These are phyloP conservation scores for Globisporangium spiculum DNA, from an alignment of 352 stramenopile genomes.

Conservation along the genomic window DNA sequence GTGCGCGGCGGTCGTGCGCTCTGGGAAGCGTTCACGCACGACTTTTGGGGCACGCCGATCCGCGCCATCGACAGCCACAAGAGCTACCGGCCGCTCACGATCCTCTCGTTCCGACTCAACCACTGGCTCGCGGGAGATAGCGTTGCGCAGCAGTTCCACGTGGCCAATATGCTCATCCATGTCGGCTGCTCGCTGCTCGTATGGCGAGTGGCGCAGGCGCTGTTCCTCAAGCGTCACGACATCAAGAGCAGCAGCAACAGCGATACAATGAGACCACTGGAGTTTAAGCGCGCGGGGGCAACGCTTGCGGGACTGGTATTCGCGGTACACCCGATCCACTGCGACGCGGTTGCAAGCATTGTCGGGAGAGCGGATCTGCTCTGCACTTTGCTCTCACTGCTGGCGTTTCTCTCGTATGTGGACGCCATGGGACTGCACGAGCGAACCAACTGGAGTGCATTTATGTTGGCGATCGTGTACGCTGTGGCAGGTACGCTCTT, in stretches of 20 bases:
- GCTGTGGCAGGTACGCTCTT: constrained; percentile 20
- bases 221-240: constrained; percentile 23
- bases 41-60: constrained; percentile 85
- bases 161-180: constrained; percentile 70
- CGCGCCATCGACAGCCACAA: constrained; percentile 56
- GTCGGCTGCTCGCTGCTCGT: constrained; percentile 53
- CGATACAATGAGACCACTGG: not conserved
- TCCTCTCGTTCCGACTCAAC: constrained; percentile 65
- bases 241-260: not conserved
- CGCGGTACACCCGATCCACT: constrained; percentile 89
- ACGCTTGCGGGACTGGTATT: constrained; percentile 80
- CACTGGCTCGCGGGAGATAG: constrained; percentile 26
- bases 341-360: constrained; percentile 87
- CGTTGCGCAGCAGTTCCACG: constrained; percentile 48
- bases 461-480: constrained; percentile 8
- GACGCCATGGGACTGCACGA: constrained; percentile 13
- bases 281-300: constrained; percentile 11
- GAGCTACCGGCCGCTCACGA: constrained; percentile 78
- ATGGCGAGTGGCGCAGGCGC: constrained; percentile 35
- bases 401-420: constrained; percentile 60
- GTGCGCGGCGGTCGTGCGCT: constrained; percentile 27
- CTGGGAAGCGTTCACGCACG: constrained; percentile 50
- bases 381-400: constrained; percentile 63
- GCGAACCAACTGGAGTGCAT: constrained; percentile 20
- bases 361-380: constrained; percentile 90